Evolutionary conservation across 139 green algal genomes (phyloP).

Genomic region (Chlorella sp.): DNA sequence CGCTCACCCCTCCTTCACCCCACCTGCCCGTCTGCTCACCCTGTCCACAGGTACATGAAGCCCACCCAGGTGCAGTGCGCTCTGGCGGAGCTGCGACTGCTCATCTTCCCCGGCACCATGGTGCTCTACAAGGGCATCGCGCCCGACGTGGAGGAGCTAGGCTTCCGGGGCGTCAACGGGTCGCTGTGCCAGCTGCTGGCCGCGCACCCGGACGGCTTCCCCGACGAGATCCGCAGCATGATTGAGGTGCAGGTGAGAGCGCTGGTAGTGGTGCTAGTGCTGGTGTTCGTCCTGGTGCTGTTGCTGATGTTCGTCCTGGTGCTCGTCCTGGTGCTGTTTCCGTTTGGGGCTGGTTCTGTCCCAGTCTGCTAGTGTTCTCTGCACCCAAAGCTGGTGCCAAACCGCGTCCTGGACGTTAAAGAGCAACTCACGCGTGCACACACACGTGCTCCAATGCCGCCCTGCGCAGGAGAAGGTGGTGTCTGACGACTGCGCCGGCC

Average conservation of each 20-base stretch:
- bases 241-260: not conserved
- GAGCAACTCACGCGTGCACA: too few species aligned
- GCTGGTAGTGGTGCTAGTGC: too few species aligned
- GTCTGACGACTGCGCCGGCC: not conserved
- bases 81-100: constrained; percentile 61
- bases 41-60: constrained; percentile 37
- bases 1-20: too few species aligned
- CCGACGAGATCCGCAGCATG: not conserved
- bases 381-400: too few species aligned
- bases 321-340: too few species aligned
- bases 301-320: too few species aligned
- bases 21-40: too few species aligned
- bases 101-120: constrained; percentile 72
- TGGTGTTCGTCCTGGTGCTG: too few species aligned
- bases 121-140: constrained; percentile 14
- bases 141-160: not conserved
- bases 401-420: too few species aligned
- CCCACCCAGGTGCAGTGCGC: constrained; percentile 37
- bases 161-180: not conserved
- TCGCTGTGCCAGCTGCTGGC: not conserved
- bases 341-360: too few species aligned
- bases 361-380: too few species aligned
- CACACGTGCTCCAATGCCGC: not conserved
- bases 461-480: not conserved
- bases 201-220: constrained; percentile 3